Base-by-base conservation (phyloP, 2,329 filamentous ascomycete species). In the Sporothrix pallida region DNA sequence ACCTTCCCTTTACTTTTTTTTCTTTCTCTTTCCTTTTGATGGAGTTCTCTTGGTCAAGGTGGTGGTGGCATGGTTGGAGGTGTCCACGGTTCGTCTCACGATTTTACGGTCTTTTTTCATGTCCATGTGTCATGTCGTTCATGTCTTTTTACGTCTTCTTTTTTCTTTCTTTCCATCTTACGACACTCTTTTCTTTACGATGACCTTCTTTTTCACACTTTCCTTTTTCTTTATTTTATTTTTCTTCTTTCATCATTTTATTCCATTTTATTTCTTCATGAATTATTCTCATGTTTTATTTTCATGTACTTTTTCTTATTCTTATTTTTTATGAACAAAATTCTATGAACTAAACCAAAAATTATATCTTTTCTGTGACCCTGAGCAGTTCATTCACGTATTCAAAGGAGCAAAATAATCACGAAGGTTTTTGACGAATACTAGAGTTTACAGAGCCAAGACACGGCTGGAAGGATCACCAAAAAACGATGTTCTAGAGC, bases 81-180 rank as follows among this genome's bases (percentile, higher is more conserved):
- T 65, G 42, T 44, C 17, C 7, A 50, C 26, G 48, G 26, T 17
- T 12, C 26, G 67, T 54, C 20, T 69, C 17, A 54, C 13, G 46
- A 26, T 68, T 44, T 63, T 3, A 68, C 23, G 46, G 46, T 50
- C 23, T 52, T 67, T 67, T 31, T 15, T 42, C 26, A 37, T 62
- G 26, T 42, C 37, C 17, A 63, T 63, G 60, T 46, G 60, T 73
- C 6, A 26, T 71, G 63, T 48, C n/a, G 13, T 70, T 46, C 2
- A 58, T 23, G 46, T 70, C 10, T 50, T 42, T 67, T 26, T n/a
- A 58, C 13, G 23, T 23, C 12, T 52, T 50, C 20, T 20, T 71
- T 31, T 42, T 65, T 62, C 3, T 23, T 12, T 20, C 54, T 37
- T 67, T 70, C n/a, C n/a, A 37, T 37, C n/a, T 70, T 37, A 52